A percentile compares a stretch with the other conserved stretches of the same genome.
These are phyloP conservation scores for Phyllosticta paracitricarpa DNA, from an alignment of 2,329 filamentous ascomycete species.

Conservation along the genomic window DNA sequence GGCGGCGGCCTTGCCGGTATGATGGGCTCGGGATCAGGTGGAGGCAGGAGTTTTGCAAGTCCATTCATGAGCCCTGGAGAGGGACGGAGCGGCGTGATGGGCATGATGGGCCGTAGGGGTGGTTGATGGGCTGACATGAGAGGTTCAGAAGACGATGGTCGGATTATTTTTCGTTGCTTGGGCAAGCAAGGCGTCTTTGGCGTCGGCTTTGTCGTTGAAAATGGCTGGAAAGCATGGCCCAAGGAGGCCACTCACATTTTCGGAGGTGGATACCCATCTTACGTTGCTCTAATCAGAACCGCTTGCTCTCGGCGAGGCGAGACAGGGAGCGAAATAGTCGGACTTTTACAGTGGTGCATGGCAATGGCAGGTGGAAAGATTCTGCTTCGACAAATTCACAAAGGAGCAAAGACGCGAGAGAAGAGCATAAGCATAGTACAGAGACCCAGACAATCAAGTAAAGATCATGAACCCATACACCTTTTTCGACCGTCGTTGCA, in stretches of 20 bases:
- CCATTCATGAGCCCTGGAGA: conserved; percentile 6
- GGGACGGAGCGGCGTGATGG: not conserved
- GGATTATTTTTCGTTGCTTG: not conserved
- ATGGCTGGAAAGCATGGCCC: not conserved
- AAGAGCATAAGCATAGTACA: not conserved
- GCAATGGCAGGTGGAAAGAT: not conserved
- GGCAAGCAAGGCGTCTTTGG: not conserved
- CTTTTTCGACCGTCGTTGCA: no score
- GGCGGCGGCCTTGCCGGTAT: not conserved
- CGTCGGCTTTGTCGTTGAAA: not conserved
- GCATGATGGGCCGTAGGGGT: not conserved
- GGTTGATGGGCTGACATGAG: not conserved
- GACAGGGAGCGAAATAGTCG: not conserved
- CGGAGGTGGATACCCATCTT: not conserved
- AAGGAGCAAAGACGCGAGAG: not conserved
- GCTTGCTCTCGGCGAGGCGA: not conserved
- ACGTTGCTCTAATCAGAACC: not conserved
- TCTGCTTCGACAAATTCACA: not conserved
- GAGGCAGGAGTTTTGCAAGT: not conserved
- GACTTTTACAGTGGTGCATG: not conserved
- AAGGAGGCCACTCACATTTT: not conserved
- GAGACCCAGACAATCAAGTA: not conserved
- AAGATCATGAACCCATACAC: no score
- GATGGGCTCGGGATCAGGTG: not conserved
- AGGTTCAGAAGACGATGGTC: not conserved